These are phyloP conservation scores for Leishmania tarentolae DNA, from an alignment of 208 protist species.

Conservation along the genomic window DNA sequence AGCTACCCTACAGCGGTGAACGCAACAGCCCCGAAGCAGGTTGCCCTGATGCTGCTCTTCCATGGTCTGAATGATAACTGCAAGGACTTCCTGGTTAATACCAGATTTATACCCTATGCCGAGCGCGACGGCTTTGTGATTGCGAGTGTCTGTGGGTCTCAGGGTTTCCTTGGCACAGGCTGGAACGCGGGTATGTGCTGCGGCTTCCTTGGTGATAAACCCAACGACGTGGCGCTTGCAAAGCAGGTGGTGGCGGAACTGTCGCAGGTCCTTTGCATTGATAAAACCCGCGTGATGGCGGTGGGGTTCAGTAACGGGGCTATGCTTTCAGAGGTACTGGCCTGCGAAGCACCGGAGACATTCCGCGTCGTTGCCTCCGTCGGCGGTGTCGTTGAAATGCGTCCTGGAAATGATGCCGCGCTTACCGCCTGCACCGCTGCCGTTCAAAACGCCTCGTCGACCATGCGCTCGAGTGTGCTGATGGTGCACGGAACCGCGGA, in stretches of 20 bases:
- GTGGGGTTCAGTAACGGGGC: conserved; percentile 86
- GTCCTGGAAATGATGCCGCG: conserved; percentile 58
- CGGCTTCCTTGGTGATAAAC: conserved; percentile 48
- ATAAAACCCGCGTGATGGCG: conserved; percentile 50
- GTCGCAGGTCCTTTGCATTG: conserved; percentile 33
- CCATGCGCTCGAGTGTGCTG: conserved; percentile 48
- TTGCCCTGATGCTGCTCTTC: conserved; percentile 56
- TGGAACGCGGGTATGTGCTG: conserved; percentile 83
- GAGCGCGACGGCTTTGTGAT: conserved; percentile 57
- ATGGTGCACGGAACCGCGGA: conserved; percentile 76
- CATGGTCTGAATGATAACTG: conserved; percentile 77
- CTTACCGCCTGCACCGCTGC: conserved; percentile 40
- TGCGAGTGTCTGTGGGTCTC: conserved; percentile 63
- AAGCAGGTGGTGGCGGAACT: conserved; percentile 36
- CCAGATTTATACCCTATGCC: conserved; percentile 53
- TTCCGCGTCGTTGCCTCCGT: conserved; percentile 63
- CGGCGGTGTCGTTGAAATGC: conserved; percentile 59
- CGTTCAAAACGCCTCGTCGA: conserved; percentile 17
- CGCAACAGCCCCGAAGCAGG: not conserved
- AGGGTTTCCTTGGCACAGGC: conserved; percentile 52
- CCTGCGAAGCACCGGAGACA: conserved; percentile 39
- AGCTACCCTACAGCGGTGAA: conserved; percentile 11
- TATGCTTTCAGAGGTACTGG: conserved; percentile 75
- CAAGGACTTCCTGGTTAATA: conserved; percentile 51
- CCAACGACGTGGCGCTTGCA: conserved; percentile 62